Conservation (phyloP, 371 early-diverging fungal genomes). For the Syncephalis plumigaleata region DNA sequence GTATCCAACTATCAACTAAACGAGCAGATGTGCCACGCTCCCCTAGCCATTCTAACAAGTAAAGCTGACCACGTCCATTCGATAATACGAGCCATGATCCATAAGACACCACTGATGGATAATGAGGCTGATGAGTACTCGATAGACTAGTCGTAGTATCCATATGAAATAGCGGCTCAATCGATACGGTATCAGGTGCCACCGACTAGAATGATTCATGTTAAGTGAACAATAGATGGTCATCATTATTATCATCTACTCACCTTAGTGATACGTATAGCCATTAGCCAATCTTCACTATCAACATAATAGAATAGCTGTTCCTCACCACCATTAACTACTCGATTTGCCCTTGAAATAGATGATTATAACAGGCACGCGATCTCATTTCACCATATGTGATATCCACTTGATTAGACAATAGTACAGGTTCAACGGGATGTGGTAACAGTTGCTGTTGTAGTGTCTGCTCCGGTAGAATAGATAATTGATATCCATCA, state of each 20-base stretch:
- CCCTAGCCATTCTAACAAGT: too few relatives aligned
- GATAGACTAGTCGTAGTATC: too few relatives aligned
- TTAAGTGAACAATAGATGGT: neutral
- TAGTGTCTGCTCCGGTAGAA: slow-evolving; percentile 15
- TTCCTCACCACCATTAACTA: slow-evolving; percentile 1
- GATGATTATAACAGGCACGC: slow-evolving; percentile 47
- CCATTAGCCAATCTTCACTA: slow-evolving; percentile 16
- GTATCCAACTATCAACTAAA: too few relatives aligned
- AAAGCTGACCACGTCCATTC: too few relatives aligned
- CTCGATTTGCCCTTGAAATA: slow-evolving; percentile 21
- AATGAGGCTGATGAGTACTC: too few relatives aligned
- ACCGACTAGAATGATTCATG: slow-evolving; percentile 6
- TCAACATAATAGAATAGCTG: slow-evolving; percentile 23
- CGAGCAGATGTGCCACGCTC: too few relatives aligned
- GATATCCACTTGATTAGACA: slow-evolving; percentile 15
- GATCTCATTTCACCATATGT: slow-evolving; percentile 43
- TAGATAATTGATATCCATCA: slow-evolving; percentile 51
- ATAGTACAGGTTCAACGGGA: slow-evolving; percentile 13
- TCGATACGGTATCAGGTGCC: neutral
- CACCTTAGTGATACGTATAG: slow-evolving; percentile 25
- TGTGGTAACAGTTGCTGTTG: slow-evolving; percentile 12
- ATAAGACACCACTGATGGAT: too few relatives aligned
- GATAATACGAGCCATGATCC: too few relatives aligned
- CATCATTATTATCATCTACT: slow-evolving; percentile 1
- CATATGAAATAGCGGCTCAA: too few relatives aligned